These are phyloP conservation scores for Plasmodium cynomolgi DNA, from an alignment of 169 alveolate species.

Conservation along the genomic window DNA sequence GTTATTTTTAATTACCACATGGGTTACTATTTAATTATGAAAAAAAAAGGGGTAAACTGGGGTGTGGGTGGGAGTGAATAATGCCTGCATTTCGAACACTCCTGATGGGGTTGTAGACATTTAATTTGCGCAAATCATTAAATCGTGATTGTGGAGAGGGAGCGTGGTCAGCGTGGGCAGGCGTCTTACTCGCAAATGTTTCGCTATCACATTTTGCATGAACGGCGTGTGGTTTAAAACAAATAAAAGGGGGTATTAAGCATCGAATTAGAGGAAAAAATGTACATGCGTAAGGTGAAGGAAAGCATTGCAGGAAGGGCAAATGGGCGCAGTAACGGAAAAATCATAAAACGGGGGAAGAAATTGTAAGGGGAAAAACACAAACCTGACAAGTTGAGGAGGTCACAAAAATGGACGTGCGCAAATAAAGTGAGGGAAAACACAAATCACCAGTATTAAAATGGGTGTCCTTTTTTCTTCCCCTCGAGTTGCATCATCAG, in stretches of 20 bases:
- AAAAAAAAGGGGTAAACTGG: not conserved
- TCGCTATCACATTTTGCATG: conserved; percentile 1
- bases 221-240: not conserved
- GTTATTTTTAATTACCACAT: not conserved
- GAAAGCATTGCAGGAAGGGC: not conserved
- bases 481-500: not conserved
- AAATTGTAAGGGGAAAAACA: not conserved
- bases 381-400: not conserved
- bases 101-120: not conserved
- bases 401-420: not conserved
- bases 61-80: not conserved
- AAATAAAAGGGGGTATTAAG: not conserved
- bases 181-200: not conserved
- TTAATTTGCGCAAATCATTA: not conserved
- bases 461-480: not conserved
- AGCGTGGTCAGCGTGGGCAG: not conserved
- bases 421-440: not conserved
- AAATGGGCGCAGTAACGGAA: not conserved
- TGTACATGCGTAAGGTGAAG: not conserved
- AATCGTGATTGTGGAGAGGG: not conserved
- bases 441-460: not conserved
- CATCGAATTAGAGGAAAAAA: conserved; percentile 3
- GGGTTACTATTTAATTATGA: not conserved
- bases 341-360: not conserved
- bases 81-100: not conserved